Percentiles rank a stretch among this genome's conserved stretches.
Conservation (phyloP, 148 eudicot genomes). For the Silene latifolia region DNA sequence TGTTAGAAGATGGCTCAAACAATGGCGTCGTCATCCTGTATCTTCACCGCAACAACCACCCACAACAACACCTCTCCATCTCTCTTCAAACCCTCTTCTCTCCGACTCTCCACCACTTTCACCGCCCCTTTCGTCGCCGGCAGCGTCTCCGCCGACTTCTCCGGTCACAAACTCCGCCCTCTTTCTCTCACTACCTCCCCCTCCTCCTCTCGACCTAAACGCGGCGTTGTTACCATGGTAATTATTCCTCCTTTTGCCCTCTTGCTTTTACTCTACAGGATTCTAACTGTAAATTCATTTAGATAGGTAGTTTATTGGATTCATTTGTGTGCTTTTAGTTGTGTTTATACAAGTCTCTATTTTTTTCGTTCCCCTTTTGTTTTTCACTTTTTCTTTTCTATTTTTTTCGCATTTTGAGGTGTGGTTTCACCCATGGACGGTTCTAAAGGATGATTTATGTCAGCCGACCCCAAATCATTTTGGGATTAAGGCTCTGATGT, state of each 20-base stretch:
- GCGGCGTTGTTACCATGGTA: conserved; percentile 91
- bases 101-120: conserved; percentile 45
- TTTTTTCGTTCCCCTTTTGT: too few relatives aligned
- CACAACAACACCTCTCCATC: conserved; percentile 20
- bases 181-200: conserved; percentile 39
- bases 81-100: conserved; percentile 20
- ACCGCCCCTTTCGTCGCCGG: conserved; percentile 47
- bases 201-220: conserved; percentile 40
- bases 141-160: conserved; percentile 50
- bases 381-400: too few relatives aligned
- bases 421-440: too few relatives aligned
- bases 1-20: conserved; percentile 26
- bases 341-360: background rate
- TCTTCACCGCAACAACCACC: conserved; percentile 26
- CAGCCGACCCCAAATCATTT: too few relatives aligned
- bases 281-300: background rate
- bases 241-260: too few relatives aligned
- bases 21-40: conserved; percentile 59
- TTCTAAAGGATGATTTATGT: too few relatives aligned
- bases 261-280: background rate
- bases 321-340: background rate
- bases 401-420: too few relatives aligned
- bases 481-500: too few relatives aligned
- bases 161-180: conserved; percentile 61
- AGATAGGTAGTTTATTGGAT: background rate